Evolutionary conservation across 2,329 filamentous ascomycete genomes (phyloP).

Genomic region (Hymenoscyphus albidus): DNA sequence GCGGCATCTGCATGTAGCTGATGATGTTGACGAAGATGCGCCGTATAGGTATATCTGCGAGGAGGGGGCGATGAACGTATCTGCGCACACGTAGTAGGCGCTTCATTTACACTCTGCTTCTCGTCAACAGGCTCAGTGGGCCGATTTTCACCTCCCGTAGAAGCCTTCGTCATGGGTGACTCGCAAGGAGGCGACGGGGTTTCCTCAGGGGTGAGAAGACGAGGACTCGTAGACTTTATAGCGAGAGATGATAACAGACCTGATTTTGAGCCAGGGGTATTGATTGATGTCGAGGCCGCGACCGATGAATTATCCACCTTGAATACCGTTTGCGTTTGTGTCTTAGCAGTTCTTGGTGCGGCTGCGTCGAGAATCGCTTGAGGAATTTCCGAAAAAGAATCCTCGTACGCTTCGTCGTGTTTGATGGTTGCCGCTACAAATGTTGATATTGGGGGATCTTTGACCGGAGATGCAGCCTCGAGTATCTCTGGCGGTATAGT

Average conservation of each 20-base stretch:
- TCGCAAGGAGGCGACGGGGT: slow-evolving; percentile 29
- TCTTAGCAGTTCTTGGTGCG: slow-evolving; percentile 17
- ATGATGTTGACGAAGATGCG: slow-evolving; percentile 29
- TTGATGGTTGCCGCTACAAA: slow-evolving; percentile 7
- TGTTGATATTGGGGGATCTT: slow-evolving; percentile 5
- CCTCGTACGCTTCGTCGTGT: slow-evolving; percentile 21
- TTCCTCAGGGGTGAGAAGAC: slow-evolving; percentile 32
- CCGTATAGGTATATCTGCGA: slow-evolving; percentile 31
- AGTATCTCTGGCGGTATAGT: slow-evolving; percentile 21
- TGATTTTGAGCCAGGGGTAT: slow-evolving; percentile 11
- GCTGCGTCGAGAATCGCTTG: slow-evolving; percentile 16
- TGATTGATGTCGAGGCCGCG: slow-evolving; percentile 8
- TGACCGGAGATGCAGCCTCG: slow-evolving; percentile 24
- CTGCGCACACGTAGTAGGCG: slow-evolving; percentile 23
- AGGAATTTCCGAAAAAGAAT: slow-evolving; percentile 28
- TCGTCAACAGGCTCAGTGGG: background rate
- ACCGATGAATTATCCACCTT: background rate
- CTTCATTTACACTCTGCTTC: slow-evolving; percentile 14
- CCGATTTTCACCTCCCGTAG: background rate
- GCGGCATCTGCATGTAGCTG: slow-evolving; percentile 24
- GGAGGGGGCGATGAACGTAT: slow-evolving; percentile 34
- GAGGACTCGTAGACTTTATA: slow-evolving; percentile 10
- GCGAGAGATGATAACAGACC: slow-evolving; percentile 9
- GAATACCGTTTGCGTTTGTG: slow-evolving; percentile 13
- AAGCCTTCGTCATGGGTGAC: background rate